A percentile compares a stretch with the other conserved stretches of the same genome.
Evolutionary conservation across 768 basidiomycete genomes (phyloP).

Genomic region (Mycena belliarum): DNA sequence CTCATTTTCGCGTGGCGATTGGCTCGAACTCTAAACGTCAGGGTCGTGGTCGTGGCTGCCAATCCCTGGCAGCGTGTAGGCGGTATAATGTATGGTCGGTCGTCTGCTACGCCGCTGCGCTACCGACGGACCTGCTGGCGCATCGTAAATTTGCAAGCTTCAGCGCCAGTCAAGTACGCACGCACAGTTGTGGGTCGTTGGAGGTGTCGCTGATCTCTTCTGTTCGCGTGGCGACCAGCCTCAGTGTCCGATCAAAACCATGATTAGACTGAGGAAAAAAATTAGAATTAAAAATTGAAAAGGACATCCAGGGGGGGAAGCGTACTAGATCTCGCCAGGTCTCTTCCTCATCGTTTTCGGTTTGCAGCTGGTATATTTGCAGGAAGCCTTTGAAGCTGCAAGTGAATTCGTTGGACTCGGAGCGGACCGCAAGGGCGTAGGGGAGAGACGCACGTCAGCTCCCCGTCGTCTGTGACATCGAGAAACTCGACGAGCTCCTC

Average conservation of each 20-base stretch:
- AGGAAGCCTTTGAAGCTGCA: conserved; percentile 75
- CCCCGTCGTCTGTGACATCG: conserved; percentile 70
- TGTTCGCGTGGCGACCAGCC: conserved; percentile 42
- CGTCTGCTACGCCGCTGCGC: conserved; percentile 3
- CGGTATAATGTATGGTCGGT: conserved; percentile 3
- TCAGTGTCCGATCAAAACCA: conserved; percentile 71
- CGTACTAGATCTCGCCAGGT: conserved; percentile 81
- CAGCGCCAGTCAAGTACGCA: neutral
- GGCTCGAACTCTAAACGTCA: conserved; percentile 18
- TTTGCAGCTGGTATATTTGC: conserved; percentile 85
- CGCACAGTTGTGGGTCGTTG: conserved; percentile 9
- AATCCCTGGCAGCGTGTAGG: conserved; percentile 4
- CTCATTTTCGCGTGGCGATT: neutral
- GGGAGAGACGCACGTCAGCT: conserved; percentile 61
- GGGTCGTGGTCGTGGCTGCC: conserved; percentile 6
- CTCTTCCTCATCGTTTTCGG: conserved; percentile 81
- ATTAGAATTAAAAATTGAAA: neutral
- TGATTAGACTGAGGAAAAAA: conserved; percentile 58
- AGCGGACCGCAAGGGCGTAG: neutral
- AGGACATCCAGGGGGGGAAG: conserved; percentile 6
- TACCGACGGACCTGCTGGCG: conserved; percentile 1
- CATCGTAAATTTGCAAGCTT: neutral
- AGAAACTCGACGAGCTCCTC: conserved; percentile 76
- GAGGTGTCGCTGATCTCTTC: conserved; percentile 15
- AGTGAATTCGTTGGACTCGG: neutral